Evolutionary conservation across 305 asterid genomes (phyloP), one percentile per base, ranked within the genome.

Genomic region (Solanum aculeatissimum): DNA sequence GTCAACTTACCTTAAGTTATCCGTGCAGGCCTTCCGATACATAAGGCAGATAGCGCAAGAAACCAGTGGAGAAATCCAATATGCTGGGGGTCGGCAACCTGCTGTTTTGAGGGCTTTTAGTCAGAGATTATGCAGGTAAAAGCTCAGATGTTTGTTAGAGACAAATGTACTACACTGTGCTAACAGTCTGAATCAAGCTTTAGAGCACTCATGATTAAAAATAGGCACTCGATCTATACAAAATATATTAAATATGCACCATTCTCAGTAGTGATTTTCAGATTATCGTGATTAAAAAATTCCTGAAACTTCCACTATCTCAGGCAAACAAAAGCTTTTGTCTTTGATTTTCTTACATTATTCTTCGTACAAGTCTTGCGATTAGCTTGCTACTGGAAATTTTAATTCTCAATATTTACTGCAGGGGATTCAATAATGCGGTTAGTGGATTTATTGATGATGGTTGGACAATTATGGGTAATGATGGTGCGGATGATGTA

Each of bases 341-440:
- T 19, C 7, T 27, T 29, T 19, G 16, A 40, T 70, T 40, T 69
- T 40, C 19, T 70, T 70, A 19, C n/a, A 40, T 70, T 40, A 40
- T 70, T 38, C 40, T 10, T 53, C 29, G 19, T 40, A 38, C 53
- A 40, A 35, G 9, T 70, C 29, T 19, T 19, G 51, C 19, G 10
- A 70, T 12, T 82, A 18, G 32, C 5, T 38, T 45, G 40, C 29
- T 49, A 21, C 1, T 9, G n/a, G 82, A 55, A 5, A 40, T 13
- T 29, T 51, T 77, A 19, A 51, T 77, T 11, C 29, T 51, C 60
- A 54, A 53, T 27, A 47, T 42, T 51, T 47, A 16, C 87, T 25
- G 32, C 90, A 97, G 99, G 94, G 98, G 99, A 57, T 95, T 97
- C 81, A 95, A 97, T 83, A 97, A 97, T 87, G 98, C 98, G 71